Evolutionary conservation across 352 stramenopile genomes (phyloP).

Genomic region (Globisporangium cederbergense): DNA sequence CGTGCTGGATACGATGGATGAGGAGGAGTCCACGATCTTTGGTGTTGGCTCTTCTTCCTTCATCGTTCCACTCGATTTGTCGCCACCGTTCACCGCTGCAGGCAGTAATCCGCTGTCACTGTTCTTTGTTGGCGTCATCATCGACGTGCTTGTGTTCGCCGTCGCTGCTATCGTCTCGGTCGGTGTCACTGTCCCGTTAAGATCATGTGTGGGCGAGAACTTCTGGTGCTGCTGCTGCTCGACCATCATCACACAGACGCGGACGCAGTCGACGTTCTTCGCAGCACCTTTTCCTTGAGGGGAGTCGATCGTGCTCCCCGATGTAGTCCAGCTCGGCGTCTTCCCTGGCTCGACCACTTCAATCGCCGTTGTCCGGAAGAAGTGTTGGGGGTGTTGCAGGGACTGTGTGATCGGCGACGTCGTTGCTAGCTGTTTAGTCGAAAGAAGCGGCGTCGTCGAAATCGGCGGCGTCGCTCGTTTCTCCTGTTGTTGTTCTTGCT

Average conservation of each 20-base stretch:
- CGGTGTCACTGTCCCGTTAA: conserved; percentile 19
- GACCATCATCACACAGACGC: conserved; percentile 69
- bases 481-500: conserved; percentile 15
- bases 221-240: conserved; percentile 40
- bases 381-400: conserved; percentile 17
- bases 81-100: conserved; percentile 9
- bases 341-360: conserved; percentile 54
- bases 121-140: conserved; percentile 13
- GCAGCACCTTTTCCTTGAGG: conserved; percentile 20
- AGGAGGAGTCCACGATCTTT: neutral
- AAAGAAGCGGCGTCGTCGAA: conserved; percentile 16
- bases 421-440: conserved; percentile 10
- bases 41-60: conserved; percentile 2
- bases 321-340: conserved; percentile 29
- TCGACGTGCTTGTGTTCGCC: conserved; percentile 26
- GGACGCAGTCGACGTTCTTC: conserved; percentile 30
- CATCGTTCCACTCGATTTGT: neutral
- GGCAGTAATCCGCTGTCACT: conserved; percentile 10
- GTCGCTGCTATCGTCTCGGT: conserved; percentile 18
- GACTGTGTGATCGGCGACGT: conserved; percentile 22
- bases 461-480: conserved; percentile 16
- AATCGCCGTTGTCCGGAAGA: conserved; percentile 41
- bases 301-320: conserved; percentile 26
- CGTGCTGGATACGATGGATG: neutral
- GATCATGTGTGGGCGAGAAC: conserved; percentile 21